Evolutionary conservation across 257 asterid genomes (phyloP), one percentile per base, ranked within the genome.

Genomic region (Salvia splendens): DNA sequence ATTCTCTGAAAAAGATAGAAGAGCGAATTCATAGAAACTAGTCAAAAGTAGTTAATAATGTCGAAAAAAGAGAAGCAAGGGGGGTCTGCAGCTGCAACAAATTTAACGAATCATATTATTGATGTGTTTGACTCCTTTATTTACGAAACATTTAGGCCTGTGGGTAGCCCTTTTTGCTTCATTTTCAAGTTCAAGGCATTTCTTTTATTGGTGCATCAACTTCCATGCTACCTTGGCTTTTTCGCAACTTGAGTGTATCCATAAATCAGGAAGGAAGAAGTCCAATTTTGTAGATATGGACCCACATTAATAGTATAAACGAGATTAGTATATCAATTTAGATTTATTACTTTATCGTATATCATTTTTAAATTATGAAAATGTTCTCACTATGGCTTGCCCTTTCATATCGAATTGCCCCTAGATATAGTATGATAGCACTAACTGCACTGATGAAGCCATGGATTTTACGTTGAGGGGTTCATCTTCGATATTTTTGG

Each of bases 141-240:
- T 61, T 15, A 59, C 12, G 8, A 6, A 14, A 1, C 33, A 16
- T 50, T 2, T 47, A 47, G 0, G 38, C 38, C 38, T 33, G 38
- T 38, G 42, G 8, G 8, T 38, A 9, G 42, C 0, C 16, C 65
- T 50, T 5, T 60, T 40, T 14, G 38, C 43, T 15, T 50, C 8
- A 1, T 6, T 16, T 76, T 64, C 55, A 58, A 54, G 69, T 71
- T 81, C 70, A 73, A 59, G 73, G 60, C 72, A 67, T 59, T 8
- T 33, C 77, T 71, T 73, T 64, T 61, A 57, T 48, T 64, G 64
- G 69, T 74, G 84, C 85, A 83, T 80, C 87, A 75, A 83, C 77
- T 77, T 73, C 89, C 82, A 82, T 68, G 86, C 79, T 77, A 12
- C 20, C 45, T 14, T 65, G 66, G 35, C 78, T 54, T 79, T 82